Percentiles rank a stretch among this genome's conserved stretches.
Evolutionary conservation across 441 rosid genomes (phyloP).

Genomic region (Brassica balearica): DNA sequence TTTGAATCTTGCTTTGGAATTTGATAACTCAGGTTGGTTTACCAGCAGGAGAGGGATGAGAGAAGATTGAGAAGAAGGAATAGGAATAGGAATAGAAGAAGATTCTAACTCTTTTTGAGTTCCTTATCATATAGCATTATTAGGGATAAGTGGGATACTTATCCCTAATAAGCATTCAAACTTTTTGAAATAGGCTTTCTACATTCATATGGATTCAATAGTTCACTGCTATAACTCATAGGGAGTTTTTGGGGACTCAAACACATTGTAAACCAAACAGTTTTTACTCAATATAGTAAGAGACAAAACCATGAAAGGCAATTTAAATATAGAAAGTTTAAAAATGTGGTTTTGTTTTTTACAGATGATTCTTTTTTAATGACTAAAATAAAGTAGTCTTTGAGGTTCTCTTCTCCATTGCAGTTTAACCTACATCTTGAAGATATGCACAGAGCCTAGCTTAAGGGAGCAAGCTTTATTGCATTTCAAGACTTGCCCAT

Average conservation of each 20-base stretch:
- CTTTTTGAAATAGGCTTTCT: neutral
- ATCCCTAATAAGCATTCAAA: neutral
- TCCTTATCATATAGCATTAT: no score
- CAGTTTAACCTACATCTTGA: slow-evolving; percentile 33
- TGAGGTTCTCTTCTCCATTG: slow-evolving; percentile 35
- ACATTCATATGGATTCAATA: neutral
- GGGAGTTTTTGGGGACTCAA: neutral
- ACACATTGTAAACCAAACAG: neutral
- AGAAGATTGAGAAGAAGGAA: neutral
- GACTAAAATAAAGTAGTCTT: slow-evolving; percentile 34
- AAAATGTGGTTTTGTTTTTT: slow-evolving; percentile 30
- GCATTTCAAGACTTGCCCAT: slow-evolving; percentile 51
- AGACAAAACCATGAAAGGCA: slow-evolving; percentile 18
- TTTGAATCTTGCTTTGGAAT: slow-evolving; percentile 13
- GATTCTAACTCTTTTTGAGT: neutral
- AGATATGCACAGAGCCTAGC: slow-evolving; percentile 38
- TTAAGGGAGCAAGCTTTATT: slow-evolving; percentile 28
- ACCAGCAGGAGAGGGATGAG: neutral
- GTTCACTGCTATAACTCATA: neutral
- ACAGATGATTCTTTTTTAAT: slow-evolving; percentile 36
- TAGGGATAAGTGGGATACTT: no score
- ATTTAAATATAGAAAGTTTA: slow-evolving; percentile 24
- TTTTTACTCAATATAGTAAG: neutral
- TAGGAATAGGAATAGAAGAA: slow-evolving; percentile 39
- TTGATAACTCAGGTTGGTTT: neutral